Evolutionary conservation across 1,139 yeast species (phyloP).

Genomic region (Taphrina betulina): DNA sequence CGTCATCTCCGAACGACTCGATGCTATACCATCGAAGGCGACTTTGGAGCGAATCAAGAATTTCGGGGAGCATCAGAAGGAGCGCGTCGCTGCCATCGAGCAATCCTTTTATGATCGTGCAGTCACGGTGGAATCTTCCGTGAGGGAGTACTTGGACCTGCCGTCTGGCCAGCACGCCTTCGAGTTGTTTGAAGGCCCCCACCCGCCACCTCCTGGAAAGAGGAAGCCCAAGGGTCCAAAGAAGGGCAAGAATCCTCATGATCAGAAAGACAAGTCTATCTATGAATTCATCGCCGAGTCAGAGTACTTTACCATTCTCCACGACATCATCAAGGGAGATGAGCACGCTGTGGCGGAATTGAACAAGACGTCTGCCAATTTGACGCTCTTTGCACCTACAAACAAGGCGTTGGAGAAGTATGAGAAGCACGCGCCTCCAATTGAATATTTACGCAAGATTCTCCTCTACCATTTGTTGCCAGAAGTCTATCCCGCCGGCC

Average conservation of each 20-base stretch:
- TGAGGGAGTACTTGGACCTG: neutral
- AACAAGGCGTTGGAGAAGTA: slow-evolving; percentile 34
- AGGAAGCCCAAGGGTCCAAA: neutral
- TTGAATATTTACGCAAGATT: slow-evolving; percentile 29
- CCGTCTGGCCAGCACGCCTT: slow-evolving; percentile 13
- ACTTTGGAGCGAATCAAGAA: too few relatives aligned
- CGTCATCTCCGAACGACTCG: neutral
- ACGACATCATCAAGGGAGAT: slow-evolving; percentile 32
- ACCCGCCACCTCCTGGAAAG: slow-evolving; percentile 23
- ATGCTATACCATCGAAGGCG: too few relatives aligned
- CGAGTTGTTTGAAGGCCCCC: slow-evolving; percentile 2
- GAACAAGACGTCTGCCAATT: slow-evolving; percentile 35
- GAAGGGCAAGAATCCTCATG: slow-evolving; percentile 18
- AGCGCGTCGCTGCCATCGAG: too few relatives aligned
- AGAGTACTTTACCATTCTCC: slow-evolving; percentile 22
- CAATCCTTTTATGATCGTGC: too few relatives aligned
- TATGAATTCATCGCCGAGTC: slow-evolving; percentile 24
- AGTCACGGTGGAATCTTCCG: too few relatives aligned
- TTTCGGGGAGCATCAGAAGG: too few relatives aligned
- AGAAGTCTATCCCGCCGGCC: slow-evolving; percentile 32
- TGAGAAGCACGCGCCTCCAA: slow-evolving; percentile 26
- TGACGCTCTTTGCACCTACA: slow-evolving; percentile 36
- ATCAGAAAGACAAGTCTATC: slow-evolving; percentile 25
- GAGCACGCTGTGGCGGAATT: slow-evolving; percentile 33
- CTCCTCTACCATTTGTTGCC: slow-evolving; percentile 35